These are phyloP conservation scores for Pistacia integerrima DNA, from an alignment of 345 rosid species.

Conservation along the genomic window DNA sequence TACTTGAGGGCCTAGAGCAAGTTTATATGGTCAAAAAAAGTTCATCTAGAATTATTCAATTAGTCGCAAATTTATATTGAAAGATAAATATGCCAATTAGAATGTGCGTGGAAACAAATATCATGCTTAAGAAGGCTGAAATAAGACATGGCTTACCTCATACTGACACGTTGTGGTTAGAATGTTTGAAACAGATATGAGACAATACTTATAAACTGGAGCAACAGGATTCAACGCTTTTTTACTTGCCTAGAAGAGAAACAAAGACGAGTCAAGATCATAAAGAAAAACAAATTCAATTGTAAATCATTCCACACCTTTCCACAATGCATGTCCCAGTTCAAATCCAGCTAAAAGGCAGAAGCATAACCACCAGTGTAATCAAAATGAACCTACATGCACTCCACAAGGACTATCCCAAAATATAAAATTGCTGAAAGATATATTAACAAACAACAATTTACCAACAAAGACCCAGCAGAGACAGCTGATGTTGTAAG, in stretches of 20 bases:
- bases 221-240: slow-evolving; percentile 89
- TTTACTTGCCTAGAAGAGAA: slow-evolving; percentile 63
- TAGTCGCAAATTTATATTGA: background rate
- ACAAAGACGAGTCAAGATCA: background rate
- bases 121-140: background rate
- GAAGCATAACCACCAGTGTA: background rate
- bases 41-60: slow-evolving; percentile 7
- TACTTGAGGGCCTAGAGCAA: slow-evolving; percentile 83
- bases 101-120: background rate
- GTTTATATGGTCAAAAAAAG: slow-evolving; percentile 18
- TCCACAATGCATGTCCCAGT: slow-evolving; percentile 1
- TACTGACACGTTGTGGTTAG: slow-evolving; percentile 94
- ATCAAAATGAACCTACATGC: background rate
- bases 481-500: slow-evolving; percentile 85
- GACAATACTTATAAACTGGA: slow-evolving; percentile 82
- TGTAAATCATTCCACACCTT: background rate
- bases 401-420: background rate
- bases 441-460: background rate
- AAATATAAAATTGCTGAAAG: background rate
- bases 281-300: background rate
- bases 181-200: slow-evolving; percentile 75
- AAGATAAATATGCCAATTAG: background rate
- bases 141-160: slow-evolving; percentile 52
- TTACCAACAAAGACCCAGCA: slow-evolving; percentile 72
- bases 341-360: background rate